Evolutionary conservation across 2,329 filamentous ascomycete genomes (phyloP).

Genomic region (Fusarium palustre): DNA sequence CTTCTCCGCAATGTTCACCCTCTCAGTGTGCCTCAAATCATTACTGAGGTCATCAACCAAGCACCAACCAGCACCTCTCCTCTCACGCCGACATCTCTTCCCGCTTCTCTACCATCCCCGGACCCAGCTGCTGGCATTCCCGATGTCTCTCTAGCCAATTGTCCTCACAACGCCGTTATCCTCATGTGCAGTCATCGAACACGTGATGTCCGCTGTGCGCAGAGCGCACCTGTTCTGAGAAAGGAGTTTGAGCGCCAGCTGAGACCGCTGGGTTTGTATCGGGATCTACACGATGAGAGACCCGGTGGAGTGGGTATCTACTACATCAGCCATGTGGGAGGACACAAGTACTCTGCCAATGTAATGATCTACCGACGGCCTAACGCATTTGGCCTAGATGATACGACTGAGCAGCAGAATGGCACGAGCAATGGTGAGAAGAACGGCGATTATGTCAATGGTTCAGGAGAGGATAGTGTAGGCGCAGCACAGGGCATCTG

Average conservation of each 20-base stretch:
- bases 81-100: slow-evolving; percentile 58
- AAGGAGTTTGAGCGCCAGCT: slow-evolving; percentile 92
- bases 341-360: slow-evolving; percentile 96
- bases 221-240: slow-evolving; percentile 89
- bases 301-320: slow-evolving; percentile 95
- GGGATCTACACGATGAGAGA: slow-evolving; percentile 88
- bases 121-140: slow-evolving; percentile 47
- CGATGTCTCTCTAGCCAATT: slow-evolving; percentile 60
- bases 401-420: slow-evolving; percentile 47
- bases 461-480: slow-evolving; percentile 51
- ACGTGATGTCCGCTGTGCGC: slow-evolving; percentile 94
- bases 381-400: slow-evolving; percentile 67
- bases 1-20: slow-evolving; percentile 87
- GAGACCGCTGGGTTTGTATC: slow-evolving; percentile 83
- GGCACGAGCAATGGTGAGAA: slow-evolving; percentile 45
- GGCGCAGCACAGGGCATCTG: slow-evolving; percentile 91
- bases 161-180: slow-evolving; percentile 86
- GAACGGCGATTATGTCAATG: slow-evolving; percentile 23
- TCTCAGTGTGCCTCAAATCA: slow-evolving; percentile 75
- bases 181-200: slow-evolving; percentile 94
- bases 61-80: slow-evolving; percentile 80
- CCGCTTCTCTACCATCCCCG: slow-evolving; percentile 48
- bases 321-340: slow-evolving; percentile 95
- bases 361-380: slow-evolving; percentile 86
- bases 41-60: slow-evolving; percentile 75